Base-by-base conservation (phyloP, 192 early-diverging fungal genomes). In the Phycomyces nitens region DNA sequence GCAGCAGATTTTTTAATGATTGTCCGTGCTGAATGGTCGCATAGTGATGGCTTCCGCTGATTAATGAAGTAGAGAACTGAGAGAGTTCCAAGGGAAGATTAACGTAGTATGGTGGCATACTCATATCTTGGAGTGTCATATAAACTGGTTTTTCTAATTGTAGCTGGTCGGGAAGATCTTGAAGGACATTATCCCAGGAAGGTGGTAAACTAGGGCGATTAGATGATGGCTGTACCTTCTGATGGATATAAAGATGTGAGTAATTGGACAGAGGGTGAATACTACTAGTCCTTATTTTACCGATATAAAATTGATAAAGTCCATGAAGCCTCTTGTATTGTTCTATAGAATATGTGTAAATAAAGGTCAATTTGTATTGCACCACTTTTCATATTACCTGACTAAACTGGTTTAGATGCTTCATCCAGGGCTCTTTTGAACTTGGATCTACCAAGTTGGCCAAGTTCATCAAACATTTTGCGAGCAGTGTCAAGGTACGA, bases 401-500 rank as follows among this genome's bases (percentile, higher is more conserved):
- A 62, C 87, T 81, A 74, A 88, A 85, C 8, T 64, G 61, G 61
- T 86, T 83, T 77, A 89, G 83, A 14, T 78, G 82, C 47, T 75
- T 68, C 87, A 88, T 88, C 70, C 88, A 85, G 10, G 80, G 77
- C 63, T 90, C 88, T 60, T 87, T 90, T 7, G 71, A 53, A 8
- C 78, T 79, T 72, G 85, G 84, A 21, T 81, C 77, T 4, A 84
- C 84, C 34, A 89, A 76, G 44, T 88, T 89, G 16, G 89, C 88
- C 11, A 88, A 56, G 14, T 81, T 83, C 72, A 88, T 86, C 7
- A 91, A 67, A n/a, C 82, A 82, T 66, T 91, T 91, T 21, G 89
- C 89, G 23, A 91, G 69, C 54, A 91, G 60, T 22, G 87, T 88
- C 44, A 91, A 72, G 9, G 88, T 86, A 12, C 88, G 79, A 18